Evolutionary conservation across 257 asterid species (phyloP).

Genomic region (Capsicum chinense): DNA sequence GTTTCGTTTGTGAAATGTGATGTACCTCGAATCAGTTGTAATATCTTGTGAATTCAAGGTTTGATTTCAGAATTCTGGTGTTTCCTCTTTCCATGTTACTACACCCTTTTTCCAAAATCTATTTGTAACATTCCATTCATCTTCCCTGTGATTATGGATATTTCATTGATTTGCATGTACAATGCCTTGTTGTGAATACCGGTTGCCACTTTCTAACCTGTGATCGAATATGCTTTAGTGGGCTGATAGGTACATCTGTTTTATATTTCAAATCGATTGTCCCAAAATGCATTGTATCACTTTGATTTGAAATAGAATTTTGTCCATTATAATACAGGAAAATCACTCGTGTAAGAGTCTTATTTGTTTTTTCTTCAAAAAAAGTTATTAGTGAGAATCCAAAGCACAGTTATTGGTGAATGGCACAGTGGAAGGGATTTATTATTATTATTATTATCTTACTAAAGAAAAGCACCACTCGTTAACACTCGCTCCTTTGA

Average conservation of each 20-base stretch:
- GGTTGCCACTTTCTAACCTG: not conserved
- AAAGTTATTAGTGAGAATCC: not conserved
- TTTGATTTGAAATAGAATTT: not conserved
- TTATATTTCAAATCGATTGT: not conserved
- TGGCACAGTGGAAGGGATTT: not conserved
- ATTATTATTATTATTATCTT: not conserved
- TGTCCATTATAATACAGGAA: not conserved
- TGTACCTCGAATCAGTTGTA: not conserved
- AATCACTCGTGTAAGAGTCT: not conserved
- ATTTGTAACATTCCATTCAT: not conserved
- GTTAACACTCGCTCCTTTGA: not conserved
- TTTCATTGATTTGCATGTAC: constrained; percentile 11
- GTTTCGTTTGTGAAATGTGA: not conserved
- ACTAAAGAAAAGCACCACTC: not conserved
- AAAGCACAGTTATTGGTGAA: not conserved
- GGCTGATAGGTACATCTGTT: not conserved
- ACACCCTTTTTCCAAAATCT: not conserved
- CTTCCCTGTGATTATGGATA: not conserved
- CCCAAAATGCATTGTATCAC: not conserved
- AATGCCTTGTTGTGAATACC: not conserved
- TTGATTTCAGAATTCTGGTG: not conserved
- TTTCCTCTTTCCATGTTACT: not conserved
- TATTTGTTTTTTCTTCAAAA: not conserved
- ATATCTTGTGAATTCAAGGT: not conserved
- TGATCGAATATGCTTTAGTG: not conserved